phyloP scores from a whole-genome alignment of 2,329 filamentous ascomycete genomes.

The Sporothrix dimorphospora region DNA sequence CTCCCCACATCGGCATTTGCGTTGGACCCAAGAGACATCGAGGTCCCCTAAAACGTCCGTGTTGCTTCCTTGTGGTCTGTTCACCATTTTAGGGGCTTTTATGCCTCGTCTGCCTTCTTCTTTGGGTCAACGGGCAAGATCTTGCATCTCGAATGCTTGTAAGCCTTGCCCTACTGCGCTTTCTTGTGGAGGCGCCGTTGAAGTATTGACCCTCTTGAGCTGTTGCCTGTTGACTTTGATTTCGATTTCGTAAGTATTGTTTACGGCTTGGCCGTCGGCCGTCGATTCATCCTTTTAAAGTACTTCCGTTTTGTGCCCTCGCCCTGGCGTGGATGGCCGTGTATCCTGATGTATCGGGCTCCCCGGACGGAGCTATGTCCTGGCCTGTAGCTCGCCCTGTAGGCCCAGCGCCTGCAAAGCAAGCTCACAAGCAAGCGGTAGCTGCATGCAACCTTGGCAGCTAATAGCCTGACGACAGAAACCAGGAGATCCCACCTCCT shows the following conservation, averaged over 20 bases:
- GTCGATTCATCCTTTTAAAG: not conserved
- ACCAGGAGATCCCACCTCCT: not conserved
- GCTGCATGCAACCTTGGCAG: slow-evolving; percentile 13
- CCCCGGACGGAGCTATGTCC: slow-evolving; percentile 8
- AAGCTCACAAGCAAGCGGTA: not conserved
- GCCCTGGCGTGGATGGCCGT: not conserved
- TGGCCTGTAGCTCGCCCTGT: not conserved
- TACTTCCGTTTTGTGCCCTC: not conserved
- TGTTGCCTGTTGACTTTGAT: not conserved
- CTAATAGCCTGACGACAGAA: not conserved
- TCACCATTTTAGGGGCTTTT: not conserved
- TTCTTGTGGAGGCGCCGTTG: not conserved
- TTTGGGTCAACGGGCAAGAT: not conserved
- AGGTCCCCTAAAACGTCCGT: not conserved
- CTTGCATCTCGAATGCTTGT: not conserved
- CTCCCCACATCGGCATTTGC: slow-evolving; percentile 9
- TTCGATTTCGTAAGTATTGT: not conserved
- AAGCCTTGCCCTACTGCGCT: not conserved
- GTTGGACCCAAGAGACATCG: not conserved
- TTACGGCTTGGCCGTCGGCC: not conserved
- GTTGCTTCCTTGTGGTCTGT: not conserved
- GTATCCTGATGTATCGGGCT: slow-evolving; percentile 9
- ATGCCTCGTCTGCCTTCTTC: not conserved
- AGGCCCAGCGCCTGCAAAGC: not conserved
- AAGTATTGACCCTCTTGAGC: not conserved